Evolutionary conservation across 2,329 filamentous ascomycete species (phyloP), one percentile per base, ranked within the genome.

Genomic region (Thermothelomyces thermophilus): DNA sequence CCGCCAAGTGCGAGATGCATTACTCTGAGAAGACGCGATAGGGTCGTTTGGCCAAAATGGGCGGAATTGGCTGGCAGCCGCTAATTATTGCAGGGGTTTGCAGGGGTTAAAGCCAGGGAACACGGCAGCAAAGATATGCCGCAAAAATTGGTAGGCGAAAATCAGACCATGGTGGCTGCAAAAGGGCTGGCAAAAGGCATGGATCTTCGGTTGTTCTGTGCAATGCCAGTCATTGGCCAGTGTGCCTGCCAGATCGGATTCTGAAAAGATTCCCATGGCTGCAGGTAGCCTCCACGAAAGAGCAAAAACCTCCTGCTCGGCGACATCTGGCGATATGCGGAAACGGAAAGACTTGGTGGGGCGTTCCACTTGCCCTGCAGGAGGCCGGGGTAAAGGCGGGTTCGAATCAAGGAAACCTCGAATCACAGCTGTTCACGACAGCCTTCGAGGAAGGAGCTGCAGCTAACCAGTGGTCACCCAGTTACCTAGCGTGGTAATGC

Each of bases 241-340:
- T n/a, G 16, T 42, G 41, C 16, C 19, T 14, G 35, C n/a, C 14
- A 22, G 36, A 51, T 50, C 43, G 47, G 41, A 48, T 48, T 47
- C 3, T n/a, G n/a, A 31, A 6, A 26, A 46, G 26, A 48, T 41
- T 51, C 37, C 53, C 44, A 55, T 55, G 53, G 53, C 52, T 52
- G n/a, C n/a, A n/a, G n/a, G n/a, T n/a, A 50, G 53, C 41, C 34
- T 52, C 37, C 13, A 42, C 10, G 39, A 42, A 39, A 47, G n/a
- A n/a, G n/a, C n/a, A 44, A 11, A 22, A 19, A 36, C 44, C 19
- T n/a, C 46, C 50, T 40, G n/a, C 47, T 49, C 16, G 11, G 24
- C 41, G 39, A 31, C n/a, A 39, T 26, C 35, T 14, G 42, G 10
- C 14, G 46, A 37, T 11, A 39, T 31, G 20, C 22, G 39, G 36